Base-by-base conservation (phyloP, 345 rosid species). In the Hypericum perforatum region DNA sequence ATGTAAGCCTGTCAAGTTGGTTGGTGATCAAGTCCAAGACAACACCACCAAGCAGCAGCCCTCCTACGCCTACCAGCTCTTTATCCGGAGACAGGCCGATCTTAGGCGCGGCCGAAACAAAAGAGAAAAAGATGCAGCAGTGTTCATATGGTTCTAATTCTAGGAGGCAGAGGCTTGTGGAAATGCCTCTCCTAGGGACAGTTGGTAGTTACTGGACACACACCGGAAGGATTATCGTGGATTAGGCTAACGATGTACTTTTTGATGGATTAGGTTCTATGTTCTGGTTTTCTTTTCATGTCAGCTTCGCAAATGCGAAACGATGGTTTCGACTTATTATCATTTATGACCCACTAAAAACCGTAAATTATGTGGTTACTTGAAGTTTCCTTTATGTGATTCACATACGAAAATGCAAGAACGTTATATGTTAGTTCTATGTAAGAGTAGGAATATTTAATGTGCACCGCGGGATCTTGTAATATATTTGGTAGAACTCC, bases 61-160 rank as follows among this genome's bases (percentile, higher is more conserved):
- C 48, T 13, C 22, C 12, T 55, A 72, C 81, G 47, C 72, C 60
- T 11, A 75, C 70, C 44, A 69, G 74, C 61, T 65, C 80, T 5
- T 49, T 58, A 8, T 41, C 36, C 7, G 52, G 8, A 45, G 45
- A 42, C 41, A 45, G 59, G 61, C 59, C 39, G 12, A 39, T 67
- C 40, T 45, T 67, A 15, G 59, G 71, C 43, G 62, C 45, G 37
- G 9, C 57, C 55, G 46, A 62, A 9, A 6, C 42, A 7, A 57
- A 52, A 12, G 49, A 52, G 11, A 54, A 58, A 12, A 47, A 64
- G 11, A 43, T 56, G 16, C 44, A 29, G 16, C 44, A 29, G 16
- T 42, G 40, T 45, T 53, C 45, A 36, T 13, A 46, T 46, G 43
- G 54, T 5, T 40, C 48, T 16, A n/a, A 54, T n/a, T 50, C 59